A percentile compares a stretch with the other conserved stretches of the same genome.
These are phyloP conservation scores for Barnettozyma californica DNA, from an alignment of 805 yeast genomes.

Conservation along the genomic window DNA sequence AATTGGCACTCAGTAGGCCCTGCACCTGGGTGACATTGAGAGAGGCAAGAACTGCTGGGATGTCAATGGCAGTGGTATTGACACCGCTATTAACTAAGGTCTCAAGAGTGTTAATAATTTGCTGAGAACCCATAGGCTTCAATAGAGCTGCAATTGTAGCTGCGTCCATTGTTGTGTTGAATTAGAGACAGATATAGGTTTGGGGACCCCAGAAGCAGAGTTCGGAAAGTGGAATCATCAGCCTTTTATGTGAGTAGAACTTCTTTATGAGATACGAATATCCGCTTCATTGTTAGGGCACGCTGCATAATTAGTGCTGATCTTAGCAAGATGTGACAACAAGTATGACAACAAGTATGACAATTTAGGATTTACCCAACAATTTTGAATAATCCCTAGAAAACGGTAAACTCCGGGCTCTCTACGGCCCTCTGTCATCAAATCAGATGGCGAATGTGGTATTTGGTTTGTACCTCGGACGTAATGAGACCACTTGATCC, in stretches of 20 bases:
- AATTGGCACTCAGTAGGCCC: slow-evolving; percentile 20
- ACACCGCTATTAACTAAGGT: slow-evolving; percentile 31
- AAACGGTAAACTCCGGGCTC: neutral
- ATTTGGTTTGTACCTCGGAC: neutral
- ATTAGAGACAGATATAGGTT: neutral
- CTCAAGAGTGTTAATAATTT: slow-evolving; percentile 18
- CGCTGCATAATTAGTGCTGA: neutral
- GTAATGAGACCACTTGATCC: neutral
- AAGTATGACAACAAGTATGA: neutral
- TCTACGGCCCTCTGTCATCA: neutral
- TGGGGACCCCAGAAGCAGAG: neutral
- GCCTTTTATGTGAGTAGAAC: neutral
- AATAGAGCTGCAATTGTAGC: slow-evolving; percentile 16
- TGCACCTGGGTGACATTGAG: slow-evolving; percentile 23
- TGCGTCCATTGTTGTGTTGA: slow-evolving; percentile 13
- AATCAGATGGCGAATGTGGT: neutral
- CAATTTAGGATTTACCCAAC: neutral
- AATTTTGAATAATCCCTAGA: neutral
- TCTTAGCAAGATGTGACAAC: neutral
- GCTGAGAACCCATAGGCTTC: slow-evolving; percentile 21
- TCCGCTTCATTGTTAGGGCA: neutral
- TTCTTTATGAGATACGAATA: neutral
- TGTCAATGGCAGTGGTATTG: slow-evolving; percentile 61
- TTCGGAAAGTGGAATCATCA: neutral
- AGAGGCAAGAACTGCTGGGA: slow-evolving; percentile 44